These are phyloP conservation scores for Rhodotorula sp. DNA, from an alignment of 1,284 basidiomycete genomes.

Conservation along the genomic window DNA sequence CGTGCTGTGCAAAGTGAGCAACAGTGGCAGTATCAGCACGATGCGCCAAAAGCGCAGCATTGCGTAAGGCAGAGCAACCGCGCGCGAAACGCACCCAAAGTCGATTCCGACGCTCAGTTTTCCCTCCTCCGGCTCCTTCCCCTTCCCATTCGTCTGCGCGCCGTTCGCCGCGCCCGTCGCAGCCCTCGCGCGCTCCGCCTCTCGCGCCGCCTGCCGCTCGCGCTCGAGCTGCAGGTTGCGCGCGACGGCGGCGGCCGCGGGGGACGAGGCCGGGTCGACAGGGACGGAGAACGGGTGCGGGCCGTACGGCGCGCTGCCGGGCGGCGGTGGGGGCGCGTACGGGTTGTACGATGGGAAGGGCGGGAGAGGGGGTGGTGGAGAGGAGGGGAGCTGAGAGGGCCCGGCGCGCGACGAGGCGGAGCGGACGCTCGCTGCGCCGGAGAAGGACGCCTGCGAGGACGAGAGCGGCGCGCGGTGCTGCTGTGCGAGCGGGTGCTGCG, in stretches of 20 bases:
- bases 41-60: too few relatives aligned
- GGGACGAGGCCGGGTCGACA: neutral
- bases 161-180: neutral
- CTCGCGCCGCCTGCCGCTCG: conserved; percentile 5
- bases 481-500: neutral
- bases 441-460: neutral
- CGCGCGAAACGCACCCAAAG: conserved; percentile 19
- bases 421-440: neutral
- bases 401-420: neutral
- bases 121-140: conserved; percentile 27
- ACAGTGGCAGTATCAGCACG: too few relatives aligned
- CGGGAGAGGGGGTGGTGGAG: neutral
- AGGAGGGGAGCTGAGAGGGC: neutral
- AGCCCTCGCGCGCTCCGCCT: conserved; percentile 4
- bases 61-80: neutral
- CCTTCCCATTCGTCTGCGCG: neutral
- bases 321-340: neutral
- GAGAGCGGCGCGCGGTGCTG: neutral
- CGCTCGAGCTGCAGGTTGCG: conserved; percentile 11
- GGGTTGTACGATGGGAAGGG: neutral
- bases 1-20: conserved; percentile 16
- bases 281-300: neutral
- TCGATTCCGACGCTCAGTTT: conserved; percentile 38
- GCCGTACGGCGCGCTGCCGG: neutral
- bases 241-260: conserved; percentile 11